Base-by-base conservation (phyloP, 495 filamentous ascomycete species). In the Bacidia gigantensis region DNA sequence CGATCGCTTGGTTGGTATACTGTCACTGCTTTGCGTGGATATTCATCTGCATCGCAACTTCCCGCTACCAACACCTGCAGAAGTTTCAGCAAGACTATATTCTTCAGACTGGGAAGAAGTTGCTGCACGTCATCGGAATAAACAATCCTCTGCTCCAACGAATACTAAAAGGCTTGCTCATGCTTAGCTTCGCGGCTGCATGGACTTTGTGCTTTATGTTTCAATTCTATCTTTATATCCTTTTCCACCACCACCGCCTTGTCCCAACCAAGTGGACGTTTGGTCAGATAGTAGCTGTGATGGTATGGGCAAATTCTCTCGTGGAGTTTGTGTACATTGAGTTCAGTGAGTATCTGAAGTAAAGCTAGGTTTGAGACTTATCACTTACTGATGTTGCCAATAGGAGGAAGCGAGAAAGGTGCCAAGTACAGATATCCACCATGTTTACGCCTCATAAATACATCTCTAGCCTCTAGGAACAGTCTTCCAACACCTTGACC, bases 341-440 rank as follows among this genome's bases (percentile, higher is more conserved):
- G n/a, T n/a, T n/a, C n/a, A n/a, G n/a, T n/a, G n/a, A n/a, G n/a
- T n/a, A n/a, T n/a, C n/a, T n/a, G n/a, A n/a, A n/a, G n/a, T n/a
- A n/a, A n/a, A n/a, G n/a, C n/a, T n/a, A n/a, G n/a, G n/a, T n/a
- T n/a, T n/a, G n/a, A n/a, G n/a, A n/a, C n/a, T n/a, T n/a, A n/a
- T n/a, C n/a, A n/a, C n/a, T n/a, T n/a, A n/a, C n/a, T n/a, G n/a
- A n/a, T n/a, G n/a, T n/a, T n/a, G n/a, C n/a, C n/a, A n/a, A n/a
- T n/a, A 49, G 54, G 25, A 17, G 54, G 53, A 3, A 39, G 43
- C n/a, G 26, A 7, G n/a, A 26, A 52, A 40, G 54, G 46, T 23
- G 42, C 40, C 3, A 51, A 46, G n/a, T 52, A 56, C 24, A 24
- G 40, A 26, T 49, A 39, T 20, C 44, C 44, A 9, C 41, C 41